Conservation (phyloP, 2,329 filamentous ascomycete species). For the Penicillium hesseltinei region DNA sequence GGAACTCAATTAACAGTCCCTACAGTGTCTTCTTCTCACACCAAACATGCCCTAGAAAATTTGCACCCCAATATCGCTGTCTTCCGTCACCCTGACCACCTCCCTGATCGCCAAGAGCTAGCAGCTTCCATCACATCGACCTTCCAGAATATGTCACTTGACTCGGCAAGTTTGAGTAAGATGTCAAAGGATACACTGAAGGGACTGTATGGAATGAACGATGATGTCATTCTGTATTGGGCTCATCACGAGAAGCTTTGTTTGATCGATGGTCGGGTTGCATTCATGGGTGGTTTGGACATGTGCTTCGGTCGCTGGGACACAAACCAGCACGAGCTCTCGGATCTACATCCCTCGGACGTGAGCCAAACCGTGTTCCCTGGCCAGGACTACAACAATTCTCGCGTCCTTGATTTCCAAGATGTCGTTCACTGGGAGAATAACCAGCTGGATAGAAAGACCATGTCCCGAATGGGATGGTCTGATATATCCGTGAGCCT, state of each 20-base stretch:
- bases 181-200: constrained; percentile 72
- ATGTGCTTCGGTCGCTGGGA: constrained; percentile 88
- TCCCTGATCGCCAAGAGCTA: constrained; percentile 68
- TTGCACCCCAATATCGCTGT: constrained; percentile 83
- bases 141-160: constrained; percentile 57
- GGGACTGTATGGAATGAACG: constrained; percentile 75
- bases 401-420: constrained; percentile 75
- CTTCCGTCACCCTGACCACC: constrained; percentile 86
- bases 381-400: constrained; percentile 92
- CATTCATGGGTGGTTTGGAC: constrained; percentile 90
- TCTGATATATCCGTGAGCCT: constrained; percentile 79
- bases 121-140: constrained; percentile 56
- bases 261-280: constrained; percentile 71
- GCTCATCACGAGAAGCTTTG: constrained; percentile 92
- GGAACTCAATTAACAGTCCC: neutral
- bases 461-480: constrained; percentile 87
- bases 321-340: constrained; percentile 79
- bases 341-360: constrained; percentile 77
- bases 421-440: constrained; percentile 76
- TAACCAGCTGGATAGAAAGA: constrained; percentile 79
- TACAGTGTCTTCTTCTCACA: constrained; percentile 66
- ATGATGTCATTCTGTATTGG: constrained; percentile 84
- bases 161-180: constrained; percentile 57
- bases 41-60: constrained; percentile 72
- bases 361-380: constrained; percentile 76